Conservation (phyloP, 305 asterid genomes). For the Andrographis paniculata region DNA sequence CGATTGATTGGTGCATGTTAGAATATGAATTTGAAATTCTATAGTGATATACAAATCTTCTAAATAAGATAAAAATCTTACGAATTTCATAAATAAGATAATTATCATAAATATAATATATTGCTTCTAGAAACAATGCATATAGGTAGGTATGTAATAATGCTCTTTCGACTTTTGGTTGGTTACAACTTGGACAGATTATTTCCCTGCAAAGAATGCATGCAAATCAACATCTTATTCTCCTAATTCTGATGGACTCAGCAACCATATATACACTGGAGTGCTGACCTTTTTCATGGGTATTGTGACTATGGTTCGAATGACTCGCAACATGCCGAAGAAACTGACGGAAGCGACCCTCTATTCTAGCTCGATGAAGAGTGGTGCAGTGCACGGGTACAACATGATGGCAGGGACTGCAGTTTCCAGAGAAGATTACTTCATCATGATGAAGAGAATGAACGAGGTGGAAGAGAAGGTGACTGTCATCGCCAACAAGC, state of each 20-base stretch:
- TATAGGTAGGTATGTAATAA: conserved; percentile 26
- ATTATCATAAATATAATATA: too few relatives aligned
- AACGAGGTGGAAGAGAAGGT: conserved; percentile 72
- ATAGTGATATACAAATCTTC: too few relatives aligned
- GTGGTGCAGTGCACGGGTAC: conserved; percentile 20
- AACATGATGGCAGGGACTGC: conserved; percentile 18
- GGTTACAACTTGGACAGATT: too few relatives aligned
- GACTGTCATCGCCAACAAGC: conserved; percentile 37
- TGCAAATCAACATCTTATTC: conserved; percentile 25
- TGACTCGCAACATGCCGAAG: conserved; percentile 90
- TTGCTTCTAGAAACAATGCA: too few relatives aligned
- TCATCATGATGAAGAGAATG: conserved; percentile 62
- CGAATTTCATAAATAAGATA: too few relatives aligned
- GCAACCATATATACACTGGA: conserved; percentile 60
- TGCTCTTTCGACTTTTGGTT: too few relatives aligned
- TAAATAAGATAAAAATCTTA: too few relatives aligned
- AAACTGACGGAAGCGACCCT: conserved; percentile 70
- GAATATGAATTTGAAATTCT: too few relatives aligned
- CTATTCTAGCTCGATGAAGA: conserved; percentile 51
- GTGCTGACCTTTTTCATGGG: conserved; percentile 86
- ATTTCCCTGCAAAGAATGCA: conserved; percentile 22
- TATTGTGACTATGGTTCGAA: conserved; percentile 70
- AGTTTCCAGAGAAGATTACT: conserved; percentile 51
- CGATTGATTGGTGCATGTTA: too few relatives aligned
- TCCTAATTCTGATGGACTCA: too few relatives aligned